Evolutionary conservation across 345 rosid species (phyloP).

Genomic region (Limnanthes douglasii): DNA sequence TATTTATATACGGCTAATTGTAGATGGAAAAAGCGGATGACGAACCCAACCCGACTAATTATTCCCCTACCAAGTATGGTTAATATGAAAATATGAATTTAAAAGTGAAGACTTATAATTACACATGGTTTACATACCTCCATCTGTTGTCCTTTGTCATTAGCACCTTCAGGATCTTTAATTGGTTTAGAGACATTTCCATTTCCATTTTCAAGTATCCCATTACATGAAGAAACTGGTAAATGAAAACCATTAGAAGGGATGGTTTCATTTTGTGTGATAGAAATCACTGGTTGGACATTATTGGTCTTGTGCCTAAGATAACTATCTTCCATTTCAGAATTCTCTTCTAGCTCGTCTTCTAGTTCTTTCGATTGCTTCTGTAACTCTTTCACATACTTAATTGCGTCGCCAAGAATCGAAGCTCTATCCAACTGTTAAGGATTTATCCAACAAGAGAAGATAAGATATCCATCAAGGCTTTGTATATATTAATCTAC

Average conservation of each 20-base stretch:
- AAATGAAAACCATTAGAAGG: constrained; percentile 17
- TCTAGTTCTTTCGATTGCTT: constrained; percentile 63
- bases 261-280: constrained; percentile 13
- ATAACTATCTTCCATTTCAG: constrained; percentile 44
- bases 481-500: too few relatives aligned
- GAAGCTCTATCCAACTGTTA: constrained; percentile 87
- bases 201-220: too few relatives aligned
- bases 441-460: too few relatives aligned
- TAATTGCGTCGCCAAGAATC: constrained; percentile 83
- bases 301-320: constrained; percentile 18
- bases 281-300: constrained; percentile 22
- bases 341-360: constrained; percentile 74
- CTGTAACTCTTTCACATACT: constrained; percentile 69
- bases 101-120: constrained; percentile 1
- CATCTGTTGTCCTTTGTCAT: constrained; percentile 79
- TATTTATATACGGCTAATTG: too few relatives aligned
- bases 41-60: too few relatives aligned
- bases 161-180: constrained; percentile 25
- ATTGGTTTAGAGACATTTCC: constrained; percentile 20
- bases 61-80: neutral
- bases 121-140: constrained; percentile 38
- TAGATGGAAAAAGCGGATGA: too few relatives aligned
- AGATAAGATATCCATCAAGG: too few relatives aligned
- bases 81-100: neutral
- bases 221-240: constrained; percentile 20